Evolutionary conservation across 331 rosid species (phyloP).

Genomic region (Quercus phellos): DNA sequence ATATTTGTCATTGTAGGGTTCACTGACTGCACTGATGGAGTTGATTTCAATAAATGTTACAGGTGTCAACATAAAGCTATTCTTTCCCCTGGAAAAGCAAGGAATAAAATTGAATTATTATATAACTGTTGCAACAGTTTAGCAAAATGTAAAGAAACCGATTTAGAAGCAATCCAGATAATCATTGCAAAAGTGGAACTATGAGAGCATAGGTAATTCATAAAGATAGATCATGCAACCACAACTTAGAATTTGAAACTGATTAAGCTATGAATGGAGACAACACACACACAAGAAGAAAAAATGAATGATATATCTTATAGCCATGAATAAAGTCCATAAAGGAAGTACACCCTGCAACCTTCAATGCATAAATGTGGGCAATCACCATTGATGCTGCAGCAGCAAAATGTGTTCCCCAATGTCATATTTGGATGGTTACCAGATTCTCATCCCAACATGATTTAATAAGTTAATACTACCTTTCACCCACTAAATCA

Average conservation of each 20-base stretch:
- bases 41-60: conserved; percentile 61
- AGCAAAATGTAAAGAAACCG: not conserved
- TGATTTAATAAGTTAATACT: not conserved
- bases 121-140: not conserved
- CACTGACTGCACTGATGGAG: conserved; percentile 31
- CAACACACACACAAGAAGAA: not conserved
- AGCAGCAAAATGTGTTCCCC: not conserved
- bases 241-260: not conserved
- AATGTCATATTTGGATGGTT: not conserved
- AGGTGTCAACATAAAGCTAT: conserved; percentile 59
- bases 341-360: not conserved
- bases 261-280: not conserved
- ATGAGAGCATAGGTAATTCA: not conserved
- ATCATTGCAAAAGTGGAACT: not conserved
- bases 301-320: not conserved
- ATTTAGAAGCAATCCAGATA: no score
- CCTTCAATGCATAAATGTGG: not conserved
- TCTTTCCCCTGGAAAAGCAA: conserved; percentile 50
- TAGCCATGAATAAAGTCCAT: not conserved
- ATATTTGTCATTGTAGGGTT: conserved; percentile 28
- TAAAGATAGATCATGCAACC: not conserved
- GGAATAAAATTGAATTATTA: conserved; percentile 16
- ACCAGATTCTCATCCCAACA: not conserved
- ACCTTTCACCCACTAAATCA: not conserved
- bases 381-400: not conserved